Percentiles rank a stretch among this genome's conserved stretches.
Conservation (phyloP, 2,329 filamentous ascomycete genomes). For the Tolypocladium tundrense region DNA sequence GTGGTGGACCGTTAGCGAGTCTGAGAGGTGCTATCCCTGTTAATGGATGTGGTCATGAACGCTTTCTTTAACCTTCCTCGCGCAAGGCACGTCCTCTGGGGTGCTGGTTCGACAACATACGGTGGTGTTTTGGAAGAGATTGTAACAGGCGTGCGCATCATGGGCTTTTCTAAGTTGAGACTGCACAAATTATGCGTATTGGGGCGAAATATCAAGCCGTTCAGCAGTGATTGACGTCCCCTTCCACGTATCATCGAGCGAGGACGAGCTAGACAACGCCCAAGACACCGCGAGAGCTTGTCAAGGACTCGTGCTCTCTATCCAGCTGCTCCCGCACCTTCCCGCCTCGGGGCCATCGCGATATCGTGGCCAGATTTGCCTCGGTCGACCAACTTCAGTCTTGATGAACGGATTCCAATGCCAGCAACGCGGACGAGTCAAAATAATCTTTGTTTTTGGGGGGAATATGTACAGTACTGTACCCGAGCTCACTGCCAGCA, state of each 20-base stretch:
- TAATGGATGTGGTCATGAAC: constrained; percentile 4
- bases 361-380: not conserved
- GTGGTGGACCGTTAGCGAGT: not conserved
- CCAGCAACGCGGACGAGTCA: not conserved
- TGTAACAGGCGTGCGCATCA: not conserved
- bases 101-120: not conserved
- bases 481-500: not conserved
- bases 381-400: not conserved
- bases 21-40: not conserved
- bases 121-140: not conserved
- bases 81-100: not conserved
- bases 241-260: not conserved
- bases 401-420: not conserved
- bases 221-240: not conserved
- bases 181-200: not conserved
- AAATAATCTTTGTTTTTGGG: not conserved
- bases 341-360: not conserved
- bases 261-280: constrained; percentile 6
- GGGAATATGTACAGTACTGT: not conserved
- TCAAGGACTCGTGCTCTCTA: too few relatives aligned
- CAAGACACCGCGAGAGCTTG: not conserved
- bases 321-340: too few relatives aligned
- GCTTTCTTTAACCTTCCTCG: not conserved
- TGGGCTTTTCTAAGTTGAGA: not conserved
- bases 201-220: not conserved